Conservation (phyloP, 768 basidiomycete species). For the Lactarius trivialis region DNA sequence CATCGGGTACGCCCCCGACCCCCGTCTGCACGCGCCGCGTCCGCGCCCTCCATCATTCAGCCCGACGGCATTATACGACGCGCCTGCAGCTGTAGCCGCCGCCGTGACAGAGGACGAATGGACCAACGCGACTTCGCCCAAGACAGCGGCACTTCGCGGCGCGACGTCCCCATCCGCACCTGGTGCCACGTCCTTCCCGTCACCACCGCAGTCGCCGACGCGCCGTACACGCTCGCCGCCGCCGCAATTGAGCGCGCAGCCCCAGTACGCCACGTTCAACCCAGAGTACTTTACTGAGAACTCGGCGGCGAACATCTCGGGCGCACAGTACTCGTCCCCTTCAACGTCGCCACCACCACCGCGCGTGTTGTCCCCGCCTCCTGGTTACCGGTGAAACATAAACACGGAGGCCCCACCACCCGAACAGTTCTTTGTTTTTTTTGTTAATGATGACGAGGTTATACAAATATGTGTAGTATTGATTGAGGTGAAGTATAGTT, state of each 20-base stretch:
- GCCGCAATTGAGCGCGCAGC: background rate
- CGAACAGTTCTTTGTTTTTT: background rate
- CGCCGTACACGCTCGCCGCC: background rate
- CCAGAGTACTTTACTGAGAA: background rate
- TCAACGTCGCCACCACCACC: background rate
- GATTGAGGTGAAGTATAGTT: background rate
- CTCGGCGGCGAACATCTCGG: background rate
- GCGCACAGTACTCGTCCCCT: background rate
- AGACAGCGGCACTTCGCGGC: no score
- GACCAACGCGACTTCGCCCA: slow-evolving; percentile 9
- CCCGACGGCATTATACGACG: slow-evolving; percentile 6
- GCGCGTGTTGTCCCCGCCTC: slow-evolving; percentile 6
- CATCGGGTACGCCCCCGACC: slow-evolving; percentile 41
- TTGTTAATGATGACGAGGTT: background rate
- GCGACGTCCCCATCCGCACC: background rate
- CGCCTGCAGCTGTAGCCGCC: background rate
- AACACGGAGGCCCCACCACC: background rate
- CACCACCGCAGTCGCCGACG: background rate
- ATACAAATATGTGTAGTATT: background rate
- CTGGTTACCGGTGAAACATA: background rate
- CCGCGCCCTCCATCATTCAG: slow-evolving; percentile 29
- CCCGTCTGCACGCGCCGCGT: slow-evolving; percentile 45
- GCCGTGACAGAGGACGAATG: slow-evolving; percentile 13
- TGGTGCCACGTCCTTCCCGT: background rate
- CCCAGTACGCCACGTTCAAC: background rate